Evolutionary conservation across 2,329 filamentous ascomycete species (phyloP), one percentile per base, ranked within the genome.

Genomic region (Parasarocladium wereldwijsianum): DNA sequence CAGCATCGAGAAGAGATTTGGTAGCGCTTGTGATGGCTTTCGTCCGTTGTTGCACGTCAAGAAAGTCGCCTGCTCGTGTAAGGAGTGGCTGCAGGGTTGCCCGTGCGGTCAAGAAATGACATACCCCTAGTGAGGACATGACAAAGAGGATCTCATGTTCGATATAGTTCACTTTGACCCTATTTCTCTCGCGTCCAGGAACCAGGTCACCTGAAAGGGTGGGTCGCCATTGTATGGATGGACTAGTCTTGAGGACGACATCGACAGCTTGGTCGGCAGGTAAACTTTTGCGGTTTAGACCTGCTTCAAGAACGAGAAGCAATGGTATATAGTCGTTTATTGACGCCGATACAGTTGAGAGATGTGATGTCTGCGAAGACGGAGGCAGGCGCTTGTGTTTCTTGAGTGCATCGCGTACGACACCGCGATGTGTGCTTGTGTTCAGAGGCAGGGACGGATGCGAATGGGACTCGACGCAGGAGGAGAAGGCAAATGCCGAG

Each of bases 381-480:
- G 78, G 64, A 4, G 81, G 66, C n/a, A 93, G 69, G 31, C 84
- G 75, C 54, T 93, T 96, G 62, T 94, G 76, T 42, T 75, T 75
- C 57, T 96, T 96, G 36, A 98, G 65, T 3, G 75, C 70, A 51
- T 87, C 76, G 43, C 84, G 76, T 30, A 94, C 66, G 12, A 93
- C 71, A 41, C 81, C 80, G 36, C 90, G 82, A 46, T 83, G 74
- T 7, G 82, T 87, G 40, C 85, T 86, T 14, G 84, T 77, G 32
- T 71, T 70, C 43, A 87, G 70, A 15, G 85, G 83, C 24, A 98
- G 66, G 1, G 87, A 93, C 4, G 90, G 87, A 53, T 96, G 87
- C 3, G 83, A 84, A 39, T 76, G 70, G 45, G 80, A 87, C 43
- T 59, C 68, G 53, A 93, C 77, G 52, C 65, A 79, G 21, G 76